Evolutionary conservation across 768 basidiomycete species (phyloP), one percentile per base, ranked within the genome.

Genomic region (Candolleomyces efflorescens): DNA sequence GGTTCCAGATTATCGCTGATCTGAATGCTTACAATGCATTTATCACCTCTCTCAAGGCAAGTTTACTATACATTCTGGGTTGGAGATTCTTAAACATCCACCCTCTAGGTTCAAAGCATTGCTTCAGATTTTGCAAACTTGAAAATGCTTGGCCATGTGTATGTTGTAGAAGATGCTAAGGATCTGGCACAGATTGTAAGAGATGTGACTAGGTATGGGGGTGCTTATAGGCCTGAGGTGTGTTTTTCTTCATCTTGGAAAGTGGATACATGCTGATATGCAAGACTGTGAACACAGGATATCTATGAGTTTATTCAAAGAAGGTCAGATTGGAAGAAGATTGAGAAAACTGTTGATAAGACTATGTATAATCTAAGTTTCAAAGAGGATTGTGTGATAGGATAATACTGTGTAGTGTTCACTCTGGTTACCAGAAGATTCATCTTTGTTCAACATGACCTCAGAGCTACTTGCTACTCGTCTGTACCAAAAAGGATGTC

Each of bases 91-190:
- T n/a, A 32, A 22, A 27, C 7, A 36, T n/a, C n/a, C n/a, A 3
- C 45, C 51, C 22, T 27, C 26, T 56, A 89, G 84, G 84, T 92
- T 1, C 84, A 89, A 6, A 78, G 81, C n/a, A 86, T 99, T 22
- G 86, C 87, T 1, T 82, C 87, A 0, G 95, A 98, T 61, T 99
- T 98, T 63, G 85, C 94, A 15, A 88, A 94, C 64, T 80, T 99
- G 55, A 98, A 97, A 73, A 97, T 98, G 94, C 78, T 97, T 12
- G 95, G 95, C 2, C 94, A 98, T 65, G 93, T 98, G 1, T 98
- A 87, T 69, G 92, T 98, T 48, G 94, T 96, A 12, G 89, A 90
- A 62, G 94, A 96, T 62, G 96, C 97, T 0, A 96, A 94, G 65
- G 96, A 98, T 68, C 79, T 99, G 13, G 95, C 96, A 32, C 90